Percentiles rank a stretch among this genome's conserved stretches.
These are phyloP conservation scores for Podospora anserina DNA, from an alignment of 495 filamentous ascomycete genomes.

Conservation along the genomic window DNA sequence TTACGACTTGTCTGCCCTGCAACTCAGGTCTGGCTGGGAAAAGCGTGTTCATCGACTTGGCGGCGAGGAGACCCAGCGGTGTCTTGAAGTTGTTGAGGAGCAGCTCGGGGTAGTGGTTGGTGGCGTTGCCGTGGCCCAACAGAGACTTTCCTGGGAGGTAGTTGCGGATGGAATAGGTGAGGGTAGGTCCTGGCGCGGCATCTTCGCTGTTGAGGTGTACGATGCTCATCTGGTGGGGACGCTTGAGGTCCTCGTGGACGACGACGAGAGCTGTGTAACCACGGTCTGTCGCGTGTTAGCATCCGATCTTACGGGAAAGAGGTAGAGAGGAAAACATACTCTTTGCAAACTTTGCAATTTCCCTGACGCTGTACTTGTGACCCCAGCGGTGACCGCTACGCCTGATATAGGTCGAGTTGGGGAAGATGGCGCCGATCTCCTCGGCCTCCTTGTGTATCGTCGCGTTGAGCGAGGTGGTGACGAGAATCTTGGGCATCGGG, in stretches of 20 bases:
- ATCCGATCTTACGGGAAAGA: not conserved
- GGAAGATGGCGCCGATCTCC: constrained; percentile 74
- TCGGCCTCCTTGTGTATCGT: constrained; percentile 79
- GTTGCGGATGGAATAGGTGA: constrained; percentile 66
- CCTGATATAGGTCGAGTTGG: constrained; percentile 79
- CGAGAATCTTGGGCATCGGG: constrained; percentile 70
- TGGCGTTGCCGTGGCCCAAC: constrained; percentile 83
- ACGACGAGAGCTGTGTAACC: constrained; percentile 77
- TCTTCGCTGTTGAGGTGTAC: constrained; percentile 60
- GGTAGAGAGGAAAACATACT: constrained; percentile 24
- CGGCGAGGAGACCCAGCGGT: constrained; percentile 83
- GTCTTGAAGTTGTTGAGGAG: constrained; percentile 96
- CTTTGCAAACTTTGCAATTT: constrained; percentile 82
- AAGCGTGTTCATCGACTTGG: constrained; percentile 75
- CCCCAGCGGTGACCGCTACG: constrained; percentile 74
- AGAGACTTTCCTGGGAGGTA: constrained; percentile 82
- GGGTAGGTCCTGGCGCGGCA: constrained; percentile 72
- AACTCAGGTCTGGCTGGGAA: constrained; percentile 84
- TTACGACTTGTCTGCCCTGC: constrained; percentile 80
- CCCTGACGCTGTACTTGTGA: constrained; percentile 83
- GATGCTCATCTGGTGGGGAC: constrained; percentile 69
- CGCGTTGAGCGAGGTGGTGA: constrained; percentile 84
- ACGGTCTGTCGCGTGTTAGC: constrained; percentile 44
- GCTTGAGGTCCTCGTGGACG: constrained; percentile 81
- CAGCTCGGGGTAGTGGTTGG: constrained; percentile 86